Percentiles rank a stretch among this genome's conserved stretches.
Evolutionary conservation across 1,139 yeast species (phyloP).

Genomic region (Diutina siamensis): DNA sequence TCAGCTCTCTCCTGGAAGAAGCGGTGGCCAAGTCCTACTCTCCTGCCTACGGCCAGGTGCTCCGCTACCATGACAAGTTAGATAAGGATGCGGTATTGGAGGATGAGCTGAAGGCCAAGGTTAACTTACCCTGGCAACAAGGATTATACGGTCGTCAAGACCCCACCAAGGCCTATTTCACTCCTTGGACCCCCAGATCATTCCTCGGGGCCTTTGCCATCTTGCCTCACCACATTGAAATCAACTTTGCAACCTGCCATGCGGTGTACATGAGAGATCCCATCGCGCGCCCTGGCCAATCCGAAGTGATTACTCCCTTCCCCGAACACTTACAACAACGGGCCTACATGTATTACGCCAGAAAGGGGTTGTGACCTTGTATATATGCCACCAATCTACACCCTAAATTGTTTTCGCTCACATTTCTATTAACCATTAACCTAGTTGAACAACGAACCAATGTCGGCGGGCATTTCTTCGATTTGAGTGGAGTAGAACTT

Average conservation of each 20-base stretch:
- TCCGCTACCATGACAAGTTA: conserved; percentile 34
- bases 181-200: conserved; percentile 95
- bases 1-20: conserved; percentile 16
- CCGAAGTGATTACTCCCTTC: conserved; percentile 91
- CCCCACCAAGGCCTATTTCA: conserved; percentile 71
- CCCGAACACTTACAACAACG: conserved; percentile 78
- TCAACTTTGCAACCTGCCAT: conserved; percentile 84
- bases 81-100: conserved; percentile 41
- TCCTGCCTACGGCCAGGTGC: conserved; percentile 45
- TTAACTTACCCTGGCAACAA: conserved; percentile 63
- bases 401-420: neutral
- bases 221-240: conserved; percentile 83
- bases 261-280: conserved; percentile 95
- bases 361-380: conserved; percentile 48
- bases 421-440: conserved; percentile 4
- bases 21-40: conserved; percentile 27
- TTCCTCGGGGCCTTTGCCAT: conserved; percentile 88
- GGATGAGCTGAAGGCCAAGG: conserved; percentile 39
- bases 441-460: conserved; percentile 66
- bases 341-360: conserved; percentile 89
- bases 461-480: conserved; percentile 94
- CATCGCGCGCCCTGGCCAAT: conserved; percentile 92
- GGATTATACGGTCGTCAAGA: conserved; percentile 71
- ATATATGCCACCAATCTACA: neutral
- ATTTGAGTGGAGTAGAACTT: conserved; percentile 97